Base-by-base conservation (phyloP, 352 stramenopile species). In the Phytophthora nicotianae region DNA sequence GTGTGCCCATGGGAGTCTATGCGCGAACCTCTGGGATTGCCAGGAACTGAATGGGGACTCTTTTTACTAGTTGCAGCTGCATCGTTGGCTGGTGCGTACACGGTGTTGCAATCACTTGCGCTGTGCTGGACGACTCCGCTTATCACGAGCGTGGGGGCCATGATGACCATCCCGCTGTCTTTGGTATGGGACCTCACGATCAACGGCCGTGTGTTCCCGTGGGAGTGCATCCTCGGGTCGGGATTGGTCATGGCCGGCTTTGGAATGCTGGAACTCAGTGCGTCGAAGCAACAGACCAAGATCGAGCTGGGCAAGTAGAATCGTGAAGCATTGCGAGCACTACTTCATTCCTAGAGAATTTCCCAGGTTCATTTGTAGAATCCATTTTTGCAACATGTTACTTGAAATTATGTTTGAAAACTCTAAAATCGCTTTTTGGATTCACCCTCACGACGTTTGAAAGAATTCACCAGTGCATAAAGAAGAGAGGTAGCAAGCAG, bases 121-220 rank as follows among this genome's bases (percentile, higher is more conserved):
- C 29, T 35, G 29, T 73, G 58, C 57, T 87, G 75, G 78, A 85
- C 78, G 38, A 81, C 78, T 20, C 77, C 77, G 11, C 49, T 87
- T 20, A 75, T 84, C 56, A 84, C 77, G 19, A 81, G 72, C 41
- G 77, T 84, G 24, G 73, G 70, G 6, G 82, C 75, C 41, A 84
- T 87, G 77, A 65, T 87, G 50, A 84, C 75, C 16, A 87, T 87
- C 42, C 77, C 77, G 3, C 65, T 87, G 32, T 80, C 77, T 7
- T 75, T 62, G 5, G 20, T 81, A 1, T 52, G 81, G n/a, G 77
- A 84, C 49, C 69, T 65, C 1, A 20, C 74, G 26, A 33, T 87
- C 38, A 71, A 87, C 53, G 56, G 72, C 33, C 79, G 72, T 0
- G 35, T 60, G 3, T 84, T 87, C 43, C 77, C 72, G 3, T 70